These are phyloP conservation scores for Beauveria bassiana DNA, from an alignment of 2,329 filamentous ascomycete species.

Conservation along the genomic window DNA sequence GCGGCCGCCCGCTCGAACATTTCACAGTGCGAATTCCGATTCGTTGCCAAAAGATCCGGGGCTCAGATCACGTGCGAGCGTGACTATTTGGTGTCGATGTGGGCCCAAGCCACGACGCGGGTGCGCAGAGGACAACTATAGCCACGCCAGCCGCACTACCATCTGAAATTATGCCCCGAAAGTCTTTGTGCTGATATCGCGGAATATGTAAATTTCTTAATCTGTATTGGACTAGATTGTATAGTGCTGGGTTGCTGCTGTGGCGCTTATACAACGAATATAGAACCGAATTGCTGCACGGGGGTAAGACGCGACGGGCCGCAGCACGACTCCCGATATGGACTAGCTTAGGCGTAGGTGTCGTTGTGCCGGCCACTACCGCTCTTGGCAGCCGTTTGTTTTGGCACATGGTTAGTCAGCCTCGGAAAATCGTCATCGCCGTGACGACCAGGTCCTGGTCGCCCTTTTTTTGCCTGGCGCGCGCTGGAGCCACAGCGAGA, in stretches of 20 bases:
- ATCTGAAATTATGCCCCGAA: not conserved
- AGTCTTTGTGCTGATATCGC: not conserved
- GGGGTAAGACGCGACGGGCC: constrained; percentile 10
- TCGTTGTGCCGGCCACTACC: not conserved
- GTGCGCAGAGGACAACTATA: not conserved
- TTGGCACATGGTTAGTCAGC: not conserved
- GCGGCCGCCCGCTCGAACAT: not conserved
- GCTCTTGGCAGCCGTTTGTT: not conserved
- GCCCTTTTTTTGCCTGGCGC: not conserved
- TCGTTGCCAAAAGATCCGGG: not conserved
- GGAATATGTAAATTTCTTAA: not conserved
- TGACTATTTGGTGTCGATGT: not conserved
- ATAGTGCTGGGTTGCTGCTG: not conserved
- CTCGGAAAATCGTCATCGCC: constrained; percentile 24
- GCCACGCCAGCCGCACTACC: not conserved
- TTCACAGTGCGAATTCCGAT: not conserved
- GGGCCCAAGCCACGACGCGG: not conserved
- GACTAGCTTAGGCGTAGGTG: not conserved
- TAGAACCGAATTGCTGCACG: not conserved
- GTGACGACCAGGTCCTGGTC: constrained; percentile 22
- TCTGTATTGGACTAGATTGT: fast-evolving
- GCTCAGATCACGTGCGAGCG: not conserved
- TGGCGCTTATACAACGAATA: not conserved
- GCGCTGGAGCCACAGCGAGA: not conserved
- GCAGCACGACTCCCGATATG: not conserved